phyloP scores from a whole-genome alignment of 1,139 yeast genomes.

The Debaryomyces psychrophilus region DNA sequence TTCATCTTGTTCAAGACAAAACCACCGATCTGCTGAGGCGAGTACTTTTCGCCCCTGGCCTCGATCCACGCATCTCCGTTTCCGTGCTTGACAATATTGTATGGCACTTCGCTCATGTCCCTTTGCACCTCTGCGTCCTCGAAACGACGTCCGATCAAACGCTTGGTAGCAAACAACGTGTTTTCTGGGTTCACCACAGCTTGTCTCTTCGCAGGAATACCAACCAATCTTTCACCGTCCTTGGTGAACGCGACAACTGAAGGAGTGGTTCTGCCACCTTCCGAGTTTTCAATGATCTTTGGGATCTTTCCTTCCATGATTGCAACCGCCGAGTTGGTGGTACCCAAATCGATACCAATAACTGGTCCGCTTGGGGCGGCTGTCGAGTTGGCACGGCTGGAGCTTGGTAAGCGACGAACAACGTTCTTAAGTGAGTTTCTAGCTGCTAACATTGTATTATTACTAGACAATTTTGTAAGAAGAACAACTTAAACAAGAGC shows the following conservation, averaged over 20 bases:
- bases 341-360: slow-evolving; percentile 98
- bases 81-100: slow-evolving; percentile 87
- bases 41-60: slow-evolving; percentile 86
- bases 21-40: slow-evolving; percentile 94
- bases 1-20: slow-evolving; percentile 89
- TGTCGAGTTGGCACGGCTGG: slow-evolving; percentile 58
- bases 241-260: slow-evolving; percentile 95
- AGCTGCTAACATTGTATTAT: slow-evolving; percentile 45
- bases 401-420: slow-evolving; percentile 47
- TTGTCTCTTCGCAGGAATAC: slow-evolving; percentile 96
- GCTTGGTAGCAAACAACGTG: slow-evolving; percentile 92
- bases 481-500: neutral
- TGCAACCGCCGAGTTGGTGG: slow-evolving; percentile 99
- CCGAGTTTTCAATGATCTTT: slow-evolving; percentile 93
- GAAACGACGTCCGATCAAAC: slow-evolving; percentile 96
- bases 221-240: slow-evolving; percentile 86
- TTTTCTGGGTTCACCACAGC: slow-evolving; percentile 96
- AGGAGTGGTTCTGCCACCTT: slow-evolving; percentile 95
- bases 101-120: slow-evolving; percentile 93
- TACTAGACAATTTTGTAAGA: slow-evolving; percentile 1
- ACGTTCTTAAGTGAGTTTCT: slow-evolving; percentile 47
- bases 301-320: slow-evolving; percentile 97
- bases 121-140: slow-evolving; percentile 96
- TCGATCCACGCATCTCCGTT: slow-evolving; percentile 98
- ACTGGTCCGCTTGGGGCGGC: slow-evolving; percentile 73